phyloP scores from a whole-genome alignment of 129 eudicot genomes.

The Ambrosia artemisiifolia region DNA sequence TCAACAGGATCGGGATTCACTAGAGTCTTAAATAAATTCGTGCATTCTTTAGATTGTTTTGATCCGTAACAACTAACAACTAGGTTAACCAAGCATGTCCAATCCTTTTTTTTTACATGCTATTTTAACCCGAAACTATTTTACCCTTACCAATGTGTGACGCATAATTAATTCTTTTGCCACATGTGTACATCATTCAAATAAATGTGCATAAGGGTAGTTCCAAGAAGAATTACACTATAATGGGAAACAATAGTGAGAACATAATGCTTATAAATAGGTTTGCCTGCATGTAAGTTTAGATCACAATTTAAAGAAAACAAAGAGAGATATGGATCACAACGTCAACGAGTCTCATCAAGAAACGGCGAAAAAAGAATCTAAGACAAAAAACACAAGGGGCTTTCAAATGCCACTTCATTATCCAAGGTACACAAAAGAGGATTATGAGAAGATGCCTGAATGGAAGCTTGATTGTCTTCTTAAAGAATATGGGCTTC shows the following conservation, averaged over 20 bases:
- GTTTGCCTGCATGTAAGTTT: neutral
- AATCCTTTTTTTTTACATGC: too few species aligned
- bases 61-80: too few species aligned
- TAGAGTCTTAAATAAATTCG: too few species aligned
- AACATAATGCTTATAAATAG: constrained; percentile 27
- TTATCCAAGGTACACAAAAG: constrained; percentile 47
- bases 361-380: constrained; percentile 2
- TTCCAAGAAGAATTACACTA: neutral
- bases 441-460: constrained; percentile 57
- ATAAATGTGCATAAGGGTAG: neutral
- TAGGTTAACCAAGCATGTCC: too few species aligned
- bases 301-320: constrained; percentile 1
- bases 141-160: too few species aligned
- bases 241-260: neutral
- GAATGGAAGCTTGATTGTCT: constrained; percentile 57
- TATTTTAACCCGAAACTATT: too few species aligned
- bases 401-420: constrained; percentile 63
- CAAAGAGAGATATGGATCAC: constrained; percentile 14
- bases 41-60: too few species aligned
- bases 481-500: constrained; percentile 54
- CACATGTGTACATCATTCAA: neutral
- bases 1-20: too few species aligned
- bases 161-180: neutral
- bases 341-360: constrained; percentile 12
- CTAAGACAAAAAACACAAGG: neutral